phyloP scores from a whole-genome alignment of 2,329 filamentous ascomycete species.

The Xylariaceae sp. region DNA sequence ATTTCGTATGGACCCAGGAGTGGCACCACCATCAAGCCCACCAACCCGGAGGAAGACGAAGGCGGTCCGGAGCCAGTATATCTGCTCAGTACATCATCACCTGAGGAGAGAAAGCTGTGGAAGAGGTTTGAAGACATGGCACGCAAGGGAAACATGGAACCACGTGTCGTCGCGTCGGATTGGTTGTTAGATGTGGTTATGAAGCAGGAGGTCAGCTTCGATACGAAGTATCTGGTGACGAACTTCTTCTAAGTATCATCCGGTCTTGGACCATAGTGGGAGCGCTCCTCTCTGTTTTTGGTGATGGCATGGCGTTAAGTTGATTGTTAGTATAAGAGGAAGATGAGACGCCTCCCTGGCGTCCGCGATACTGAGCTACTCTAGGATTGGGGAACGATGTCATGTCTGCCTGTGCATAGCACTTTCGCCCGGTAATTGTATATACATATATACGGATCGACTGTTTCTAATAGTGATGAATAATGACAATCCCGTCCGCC shows the following conservation, averaged over 20 bases:
- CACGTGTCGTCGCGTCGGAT: conserved; percentile 75
- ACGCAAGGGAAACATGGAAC: conserved; percentile 67
- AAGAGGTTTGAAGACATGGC: conserved; percentile 74
- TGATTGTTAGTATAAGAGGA: conserved; percentile 1
- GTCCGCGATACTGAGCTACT: conserved; percentile 1
- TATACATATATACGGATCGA: background rate
- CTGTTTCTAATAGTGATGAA: background rate
- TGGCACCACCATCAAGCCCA: conserved; percentile 60
- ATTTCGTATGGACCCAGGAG: conserved; percentile 69
- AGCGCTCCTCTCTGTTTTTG: conserved; percentile 4
- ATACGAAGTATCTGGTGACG: conserved; percentile 53
- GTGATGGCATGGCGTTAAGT: conserved; percentile 15
- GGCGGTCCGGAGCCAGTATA: conserved; percentile 68
- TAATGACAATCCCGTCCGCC: background rate
- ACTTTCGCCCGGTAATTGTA: conserved; percentile 9
- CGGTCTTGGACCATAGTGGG: background rate
- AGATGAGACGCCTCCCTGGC: background rate
- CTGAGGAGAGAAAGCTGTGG: conserved; percentile 71
- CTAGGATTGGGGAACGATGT: conserved; percentile 6
- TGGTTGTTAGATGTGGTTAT: conserved; percentile 90
- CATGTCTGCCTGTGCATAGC: conserved; percentile 5
- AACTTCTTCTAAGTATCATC: conserved; percentile 36
- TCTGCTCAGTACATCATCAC: conserved; percentile 64
- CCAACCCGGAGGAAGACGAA: conserved; percentile 55
- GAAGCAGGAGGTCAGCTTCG: conserved; percentile 71